Conservation (phyloP, 2,329 filamentous ascomycete species). For the Stromatinia cepivora region DNA sequence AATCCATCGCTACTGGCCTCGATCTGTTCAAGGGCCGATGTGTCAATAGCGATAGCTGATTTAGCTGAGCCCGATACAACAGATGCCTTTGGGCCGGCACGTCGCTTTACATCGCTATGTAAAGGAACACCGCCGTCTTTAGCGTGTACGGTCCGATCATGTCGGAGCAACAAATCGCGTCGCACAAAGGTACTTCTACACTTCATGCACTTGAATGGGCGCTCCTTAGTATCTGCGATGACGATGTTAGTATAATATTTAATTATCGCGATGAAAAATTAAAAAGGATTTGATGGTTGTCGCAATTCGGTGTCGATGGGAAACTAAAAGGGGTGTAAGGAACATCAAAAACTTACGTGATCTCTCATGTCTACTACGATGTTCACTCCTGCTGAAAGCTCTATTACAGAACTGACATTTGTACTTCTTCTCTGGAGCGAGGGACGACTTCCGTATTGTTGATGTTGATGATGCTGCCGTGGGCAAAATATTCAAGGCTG, state of each 20-base stretch:
- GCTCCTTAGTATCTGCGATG: slow-evolving; percentile 87
- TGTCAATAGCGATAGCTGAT: slow-evolving; percentile 76
- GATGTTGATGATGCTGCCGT: slow-evolving; percentile 62
- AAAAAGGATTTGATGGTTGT: slow-evolving; percentile 4
- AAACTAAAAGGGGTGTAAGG: slow-evolving; percentile 22
- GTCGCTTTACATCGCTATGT: slow-evolving; percentile 90
- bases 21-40: slow-evolving; percentile 86
- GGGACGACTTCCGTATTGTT: slow-evolving; percentile 71
- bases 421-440: slow-evolving; percentile 94
- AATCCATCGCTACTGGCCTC: slow-evolving; percentile 86
- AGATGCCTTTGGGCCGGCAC: slow-evolving; percentile 68
- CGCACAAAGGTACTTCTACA: slow-evolving; percentile 98
- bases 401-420: slow-evolving; percentile 99
- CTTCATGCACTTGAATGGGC: slow-evolving; percentile 98
- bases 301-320: slow-evolving; percentile 15
- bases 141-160: slow-evolving; percentile 97
- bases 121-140: slow-evolving; percentile 95
- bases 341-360: slow-evolving; percentile 74
- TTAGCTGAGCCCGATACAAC: slow-evolving; percentile 68
- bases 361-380: slow-evolving; percentile 93
- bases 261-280: not conserved
- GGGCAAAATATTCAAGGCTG: slow-evolving; percentile 56
- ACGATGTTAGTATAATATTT: slow-evolving; percentile 25
- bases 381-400: slow-evolving; percentile 96
- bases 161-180: slow-evolving; percentile 90